phyloP scores from a whole-genome alignment of 1,139 yeast genomes.

The Casaregolazyma suthepensis region DNA sequence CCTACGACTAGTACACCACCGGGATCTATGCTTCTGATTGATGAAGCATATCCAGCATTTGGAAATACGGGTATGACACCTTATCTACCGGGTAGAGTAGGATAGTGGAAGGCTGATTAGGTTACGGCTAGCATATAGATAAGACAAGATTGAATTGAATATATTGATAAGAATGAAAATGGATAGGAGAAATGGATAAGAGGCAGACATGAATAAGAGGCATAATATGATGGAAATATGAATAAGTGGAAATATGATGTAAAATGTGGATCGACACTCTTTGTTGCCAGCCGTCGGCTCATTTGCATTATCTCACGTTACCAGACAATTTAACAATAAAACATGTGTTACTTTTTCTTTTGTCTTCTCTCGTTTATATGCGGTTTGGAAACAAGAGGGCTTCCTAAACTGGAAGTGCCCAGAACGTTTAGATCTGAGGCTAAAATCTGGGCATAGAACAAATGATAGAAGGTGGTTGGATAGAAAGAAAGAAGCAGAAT shows the following conservation, averaged over 20 bases:
- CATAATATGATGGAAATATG: too few species aligned
- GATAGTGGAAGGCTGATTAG: not conserved
- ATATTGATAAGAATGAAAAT: not conserved
- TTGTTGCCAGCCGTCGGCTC: not conserved
- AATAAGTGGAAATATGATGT: too few species aligned
- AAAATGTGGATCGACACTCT: too few species aligned
- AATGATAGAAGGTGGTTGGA: not conserved
- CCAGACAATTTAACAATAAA: not conserved
- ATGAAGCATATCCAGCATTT: constrained; percentile 16
- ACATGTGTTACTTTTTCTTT: not conserved
- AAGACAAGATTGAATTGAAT: not conserved
- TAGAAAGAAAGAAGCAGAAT: not conserved
- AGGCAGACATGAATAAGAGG: too few species aligned
- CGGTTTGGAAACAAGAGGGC: not conserved
- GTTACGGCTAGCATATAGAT: not conserved
- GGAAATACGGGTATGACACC: constrained; percentile 31
- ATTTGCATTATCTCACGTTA: not conserved
- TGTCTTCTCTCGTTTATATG: not conserved
- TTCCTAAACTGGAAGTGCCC: not conserved
- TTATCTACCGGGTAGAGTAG: constrained; percentile 17
- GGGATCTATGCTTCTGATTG: constrained; percentile 24
- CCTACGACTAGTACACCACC: constrained; percentile 25
- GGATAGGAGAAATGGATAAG: too few species aligned
- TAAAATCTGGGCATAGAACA: not conserved
- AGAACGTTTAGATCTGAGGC: not conserved